Base-by-base conservation (phyloP, 2,329 filamentous ascomycete species). In the Verticillium dahliae region DNA sequence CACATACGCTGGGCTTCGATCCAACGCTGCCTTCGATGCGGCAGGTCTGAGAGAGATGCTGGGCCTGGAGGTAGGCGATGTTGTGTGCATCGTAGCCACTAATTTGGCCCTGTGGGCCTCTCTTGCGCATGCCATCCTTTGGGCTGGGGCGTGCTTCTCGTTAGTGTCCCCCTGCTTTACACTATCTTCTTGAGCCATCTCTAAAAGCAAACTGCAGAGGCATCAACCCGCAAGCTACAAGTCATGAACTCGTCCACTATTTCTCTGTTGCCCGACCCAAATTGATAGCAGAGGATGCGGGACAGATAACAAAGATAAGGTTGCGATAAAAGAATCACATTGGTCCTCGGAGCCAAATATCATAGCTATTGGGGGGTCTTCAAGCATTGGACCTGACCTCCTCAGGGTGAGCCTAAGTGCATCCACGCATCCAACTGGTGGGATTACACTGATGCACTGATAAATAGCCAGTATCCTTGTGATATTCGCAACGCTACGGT, bases 71-170 rank as follows among this genome's bases (percentile, higher is more conserved):
- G 57, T 67, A 14, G 63, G 59, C 14, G 67, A 70, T 33, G 63
- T 68, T 1, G 66, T 67, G 1, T 68, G 67, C 18, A 69, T 70
- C 6, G 66, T 66, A 50, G 66, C 59, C 2, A 52, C 61, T 13
- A 70, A 70, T 41, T 67, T 65, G 6, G 62, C 67, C 1, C 56
- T 65, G 31, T 69, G 68, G 67, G 64, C 58, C 15, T 58, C 62
- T 2, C 55, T 69, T 14, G 64, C 64, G 1, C 68, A 69, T 60
- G 65, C 62, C 0, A 57, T 67, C 1, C 13, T 70, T 31, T 70
- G 67, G 68, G 65, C 64, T 35, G 67, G 68, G 7, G 68, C 59
- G 0, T 67, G 64, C 56, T 66, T 67, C 60, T 66, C 66, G 66
- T 68, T 27, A n/a, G 39, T 52, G 3, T 22, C 45, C n/a, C 10